phyloP scores from a whole-genome alignment of 371 early-diverging fungal genomes.

The Entomophthora muscae region DNA sequence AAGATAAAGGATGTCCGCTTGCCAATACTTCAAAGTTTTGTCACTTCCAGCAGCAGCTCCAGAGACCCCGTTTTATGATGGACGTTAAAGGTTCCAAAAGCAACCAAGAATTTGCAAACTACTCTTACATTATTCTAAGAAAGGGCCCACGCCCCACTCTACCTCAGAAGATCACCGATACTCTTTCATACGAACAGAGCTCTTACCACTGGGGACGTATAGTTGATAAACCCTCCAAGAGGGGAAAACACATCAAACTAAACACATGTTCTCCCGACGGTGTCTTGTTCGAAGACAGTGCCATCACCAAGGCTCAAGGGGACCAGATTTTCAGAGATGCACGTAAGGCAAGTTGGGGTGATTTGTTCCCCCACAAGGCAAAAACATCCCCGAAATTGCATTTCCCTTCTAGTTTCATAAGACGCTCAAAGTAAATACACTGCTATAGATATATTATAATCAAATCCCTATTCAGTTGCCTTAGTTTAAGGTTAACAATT shows the following conservation, averaged over 20 bases:
- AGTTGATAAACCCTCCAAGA: slow-evolving; percentile 51
- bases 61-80: slow-evolving; percentile 54
- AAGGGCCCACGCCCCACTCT: slow-evolving; percentile 33
- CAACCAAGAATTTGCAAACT: slow-evolving; percentile 59
- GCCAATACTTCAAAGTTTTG: slow-evolving; percentile 44
- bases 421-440: too few species aligned
- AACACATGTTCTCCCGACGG: slow-evolving; percentile 45
- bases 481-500: too few species aligned
- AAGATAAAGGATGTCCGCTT: slow-evolving; percentile 53
- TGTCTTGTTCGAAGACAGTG: slow-evolving; percentile 41
- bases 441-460: too few species aligned
- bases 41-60: slow-evolving; percentile 67
- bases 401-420: too few species aligned
- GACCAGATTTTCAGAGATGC: slow-evolving; percentile 59
- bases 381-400: slow-evolving; percentile 20
- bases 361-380: slow-evolving; percentile 55
- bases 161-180: slow-evolving; percentile 1
- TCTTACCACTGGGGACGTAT: slow-evolving; percentile 48
- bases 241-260: slow-evolving; percentile 52
- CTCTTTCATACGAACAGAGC: slow-evolving; percentile 5
- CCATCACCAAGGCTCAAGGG: slow-evolving; percentile 54
- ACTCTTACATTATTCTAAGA: slow-evolving; percentile 59
- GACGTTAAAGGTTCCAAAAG: slow-evolving; percentile 46
- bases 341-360: slow-evolving; percentile 64
- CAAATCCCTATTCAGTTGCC: too few species aligned